phyloP scores from a whole-genome alignment of 371 early-diverging fungal genomes.

The Lichtheimia hyalospora region DNA sequence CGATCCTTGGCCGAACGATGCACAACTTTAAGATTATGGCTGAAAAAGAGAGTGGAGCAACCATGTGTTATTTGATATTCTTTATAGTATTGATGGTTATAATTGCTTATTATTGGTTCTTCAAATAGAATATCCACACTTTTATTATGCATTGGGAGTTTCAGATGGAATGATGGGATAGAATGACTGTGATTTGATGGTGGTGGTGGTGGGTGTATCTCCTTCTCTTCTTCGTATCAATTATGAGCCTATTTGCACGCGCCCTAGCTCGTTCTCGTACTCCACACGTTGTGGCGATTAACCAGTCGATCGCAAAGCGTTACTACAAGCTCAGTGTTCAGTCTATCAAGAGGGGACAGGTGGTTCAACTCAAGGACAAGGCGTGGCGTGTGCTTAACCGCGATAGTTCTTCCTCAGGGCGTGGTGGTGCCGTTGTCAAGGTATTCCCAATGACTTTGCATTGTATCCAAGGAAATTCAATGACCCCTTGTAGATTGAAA shows the following conservation, averaged over 20 bases:
- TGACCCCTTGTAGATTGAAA: conserved; percentile 51
- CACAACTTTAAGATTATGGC: conserved; percentile 54
- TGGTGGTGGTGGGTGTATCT: background rate
- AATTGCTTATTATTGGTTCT: conserved; percentile 47
- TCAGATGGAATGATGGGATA: too few relatives aligned
- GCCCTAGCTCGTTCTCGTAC: too few relatives aligned
- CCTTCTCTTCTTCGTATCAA: background rate
- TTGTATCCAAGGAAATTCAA: background rate
- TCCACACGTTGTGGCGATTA: too few relatives aligned
- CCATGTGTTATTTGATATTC: conserved; percentile 44
- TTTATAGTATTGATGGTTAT: conserved; percentile 44
- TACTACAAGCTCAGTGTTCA: conserved; percentile 46
- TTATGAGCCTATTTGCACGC: background rate
- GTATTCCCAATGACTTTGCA: conserved; percentile 10
- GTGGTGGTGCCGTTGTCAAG: conserved; percentile 56
- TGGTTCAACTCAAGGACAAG: conserved; percentile 45
- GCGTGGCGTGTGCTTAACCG: conserved; percentile 45
- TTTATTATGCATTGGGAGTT: too few relatives aligned
- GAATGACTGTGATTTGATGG: too few relatives aligned
- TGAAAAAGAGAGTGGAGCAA: conserved; percentile 44
- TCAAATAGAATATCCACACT: conserved; percentile 24
- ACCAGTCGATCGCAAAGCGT: conserved; percentile 12
- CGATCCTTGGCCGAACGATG: conserved; percentile 45
- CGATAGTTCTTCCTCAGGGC: conserved; percentile 45
- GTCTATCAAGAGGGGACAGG: conserved; percentile 46